phyloP scores from a whole-genome alignment of 257 asterid species.

The Ilex asprella region DNA sequence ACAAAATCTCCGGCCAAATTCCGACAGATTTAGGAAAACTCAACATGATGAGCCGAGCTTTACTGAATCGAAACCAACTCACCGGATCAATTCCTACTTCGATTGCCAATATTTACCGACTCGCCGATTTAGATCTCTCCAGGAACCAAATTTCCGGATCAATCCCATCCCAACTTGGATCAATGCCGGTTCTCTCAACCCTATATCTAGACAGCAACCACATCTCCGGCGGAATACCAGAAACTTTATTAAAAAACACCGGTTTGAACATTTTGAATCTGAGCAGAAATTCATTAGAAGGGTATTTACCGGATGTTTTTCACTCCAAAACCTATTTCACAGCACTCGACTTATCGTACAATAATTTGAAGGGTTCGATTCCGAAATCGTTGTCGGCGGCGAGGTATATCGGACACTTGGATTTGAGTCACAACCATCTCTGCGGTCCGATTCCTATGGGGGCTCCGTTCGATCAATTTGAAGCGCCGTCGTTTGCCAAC shows the following conservation, averaged over 20 bases:
- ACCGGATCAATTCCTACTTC: conserved; percentile 74
- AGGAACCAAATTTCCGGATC: conserved; percentile 59
- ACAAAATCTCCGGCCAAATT: conserved; percentile 54
- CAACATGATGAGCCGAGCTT: conserved; percentile 82
- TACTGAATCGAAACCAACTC: conserved; percentile 62
- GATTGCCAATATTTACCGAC: conserved; percentile 37
- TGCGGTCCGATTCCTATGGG: conserved; percentile 90
- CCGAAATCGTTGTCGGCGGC: conserved; percentile 59
- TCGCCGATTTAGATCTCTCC: conserved; percentile 81
- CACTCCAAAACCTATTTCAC: conserved; percentile 60
- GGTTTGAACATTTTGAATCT: conserved; percentile 69
- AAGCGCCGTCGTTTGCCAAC: conserved; percentile 69
- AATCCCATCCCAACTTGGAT: conserved; percentile 63
- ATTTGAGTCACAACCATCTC: conserved; percentile 75
- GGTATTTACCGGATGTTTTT: conserved; percentile 68
- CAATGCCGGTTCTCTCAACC: conserved; percentile 89
- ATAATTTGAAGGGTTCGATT: conserved; percentile 55
- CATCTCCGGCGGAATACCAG: conserved; percentile 57
- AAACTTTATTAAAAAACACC: conserved; percentile 38
- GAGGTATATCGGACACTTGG: conserved; percentile 80
- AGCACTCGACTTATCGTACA: conserved; percentile 64
- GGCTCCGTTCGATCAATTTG: conserved; percentile 82
- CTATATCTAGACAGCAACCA: conserved; percentile 60
- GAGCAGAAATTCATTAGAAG: conserved; percentile 64
- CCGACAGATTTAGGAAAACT: conserved; percentile 71